These are phyloP conservation scores for Eucommia ulmoides DNA, from an alignment of 257 asterid genomes.

Conservation along the genomic window DNA sequence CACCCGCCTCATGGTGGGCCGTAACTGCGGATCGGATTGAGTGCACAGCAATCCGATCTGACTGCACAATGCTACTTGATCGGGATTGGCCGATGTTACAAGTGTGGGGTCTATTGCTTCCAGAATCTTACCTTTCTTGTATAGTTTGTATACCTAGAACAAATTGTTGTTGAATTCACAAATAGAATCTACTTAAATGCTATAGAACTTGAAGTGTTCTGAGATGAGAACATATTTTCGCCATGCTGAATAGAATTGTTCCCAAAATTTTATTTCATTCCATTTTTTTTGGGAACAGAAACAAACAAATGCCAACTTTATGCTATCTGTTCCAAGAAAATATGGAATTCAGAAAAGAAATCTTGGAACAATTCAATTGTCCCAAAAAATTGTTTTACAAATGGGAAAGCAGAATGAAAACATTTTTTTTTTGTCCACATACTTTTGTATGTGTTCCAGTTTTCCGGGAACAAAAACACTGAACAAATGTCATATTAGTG, in stretches of 20 bases:
- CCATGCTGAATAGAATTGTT: not conserved
- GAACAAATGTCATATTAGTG: too few species aligned
- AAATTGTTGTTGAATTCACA: not conserved
- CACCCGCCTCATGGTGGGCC: slow-evolving; percentile 77
- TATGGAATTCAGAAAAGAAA: too few species aligned
- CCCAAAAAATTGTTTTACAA: too few species aligned
- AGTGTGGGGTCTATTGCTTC: slow-evolving; percentile 61
- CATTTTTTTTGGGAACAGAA: not conserved
- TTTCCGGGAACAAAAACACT: too few species aligned
- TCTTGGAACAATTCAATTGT: too few species aligned
- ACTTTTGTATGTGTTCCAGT: too few species aligned
- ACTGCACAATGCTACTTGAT: slow-evolving; percentile 36
- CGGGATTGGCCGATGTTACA: slow-evolving; percentile 35
- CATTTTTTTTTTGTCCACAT: too few species aligned
- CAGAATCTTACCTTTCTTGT: slow-evolving; percentile 54
- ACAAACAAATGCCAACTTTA: not conserved
- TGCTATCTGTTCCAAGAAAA: too few species aligned
- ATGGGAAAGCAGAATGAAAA: too few species aligned
- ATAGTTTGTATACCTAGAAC: slow-evolving; percentile 60
- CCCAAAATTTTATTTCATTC: not conserved
- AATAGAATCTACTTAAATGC: not conserved
- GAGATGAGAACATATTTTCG: not conserved
- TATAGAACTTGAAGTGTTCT: not conserved
- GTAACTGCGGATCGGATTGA: slow-evolving; percentile 56
- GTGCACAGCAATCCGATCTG: slow-evolving; percentile 69